These are phyloP conservation scores for Paramecium sexaurelia DNA, from an alignment of 73 alveolate genomes.

Conservation along the genomic window DNA sequence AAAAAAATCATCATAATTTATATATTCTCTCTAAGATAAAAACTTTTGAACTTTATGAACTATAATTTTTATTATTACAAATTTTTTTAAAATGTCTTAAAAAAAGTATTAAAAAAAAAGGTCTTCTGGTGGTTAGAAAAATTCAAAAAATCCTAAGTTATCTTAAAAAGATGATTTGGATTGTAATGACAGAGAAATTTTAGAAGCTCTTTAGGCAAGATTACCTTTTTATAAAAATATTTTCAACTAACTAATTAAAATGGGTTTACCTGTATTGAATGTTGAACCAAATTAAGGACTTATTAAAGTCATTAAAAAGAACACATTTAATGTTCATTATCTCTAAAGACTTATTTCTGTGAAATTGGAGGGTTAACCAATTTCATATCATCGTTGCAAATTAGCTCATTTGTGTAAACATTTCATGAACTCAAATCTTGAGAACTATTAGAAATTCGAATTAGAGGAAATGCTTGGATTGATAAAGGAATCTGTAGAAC, in stretches of 20 bases:
- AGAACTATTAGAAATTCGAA: background rate
- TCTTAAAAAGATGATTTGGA: background rate
- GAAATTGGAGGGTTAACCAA: constrained; percentile 6
- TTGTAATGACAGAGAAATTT: background rate
- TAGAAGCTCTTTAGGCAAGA: background rate
- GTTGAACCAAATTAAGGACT: background rate
- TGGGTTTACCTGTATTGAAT: constrained; percentile 10
- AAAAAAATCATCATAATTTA: too few species aligned
- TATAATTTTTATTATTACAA: background rate
- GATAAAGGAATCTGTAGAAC: background rate
- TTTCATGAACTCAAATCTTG: background rate
- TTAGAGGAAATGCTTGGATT: constrained; percentile 11
- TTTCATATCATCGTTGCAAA: background rate
- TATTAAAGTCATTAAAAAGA: background rate
- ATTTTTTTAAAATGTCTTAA: background rate
- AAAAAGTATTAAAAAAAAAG: background rate
- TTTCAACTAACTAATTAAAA: background rate
- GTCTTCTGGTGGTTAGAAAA: background rate
- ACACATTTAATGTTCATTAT: background rate
- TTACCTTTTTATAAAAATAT: background rate
- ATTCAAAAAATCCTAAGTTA: background rate
- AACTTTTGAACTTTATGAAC: background rate
- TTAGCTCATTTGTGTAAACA: background rate
- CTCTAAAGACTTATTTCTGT: background rate
- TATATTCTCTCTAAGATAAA: too few species aligned